phyloP scores from a whole-genome alignment of 495 filamentous ascomycete genomes.

The Jackrogersella multiformis region DNA sequence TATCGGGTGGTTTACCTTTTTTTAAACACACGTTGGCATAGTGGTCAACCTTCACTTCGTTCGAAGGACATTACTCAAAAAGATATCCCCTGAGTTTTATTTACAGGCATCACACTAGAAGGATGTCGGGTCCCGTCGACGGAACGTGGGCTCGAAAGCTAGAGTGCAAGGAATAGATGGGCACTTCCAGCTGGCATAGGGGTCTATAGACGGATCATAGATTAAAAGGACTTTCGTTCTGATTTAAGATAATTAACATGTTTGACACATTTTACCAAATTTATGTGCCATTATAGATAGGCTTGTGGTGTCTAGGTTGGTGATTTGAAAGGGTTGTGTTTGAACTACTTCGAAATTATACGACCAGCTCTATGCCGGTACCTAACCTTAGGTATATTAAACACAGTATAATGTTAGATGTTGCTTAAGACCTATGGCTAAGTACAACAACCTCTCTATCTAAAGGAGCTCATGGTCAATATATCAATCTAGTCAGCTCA shows the following conservation, averaged over 20 bases:
- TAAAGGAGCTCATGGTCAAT: no score
- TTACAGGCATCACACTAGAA: constrained; percentile 16
- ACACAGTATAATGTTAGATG: no score
- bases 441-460: no score
- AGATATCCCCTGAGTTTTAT: constrained; percentile 34
- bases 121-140: constrained; percentile 16
- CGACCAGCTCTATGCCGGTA: no score
- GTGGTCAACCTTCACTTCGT: constrained; percentile 16
- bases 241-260: not conserved
- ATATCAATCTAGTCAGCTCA: no score
- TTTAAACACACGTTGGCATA: constrained; percentile 27
- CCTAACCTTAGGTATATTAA: no score
- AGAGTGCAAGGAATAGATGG: constrained; percentile 20
- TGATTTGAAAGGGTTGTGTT: no score
- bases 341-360: no score
- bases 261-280: not conserved
- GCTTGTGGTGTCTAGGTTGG: no score
- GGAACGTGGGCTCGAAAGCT: constrained; percentile 9
- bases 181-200: constrained; percentile 22
- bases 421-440: no score
- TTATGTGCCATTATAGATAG: not conserved
- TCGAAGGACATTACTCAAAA: constrained; percentile 16
- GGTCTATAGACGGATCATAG: constrained; percentile 33
- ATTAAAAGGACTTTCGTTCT: constrained; percentile 34
- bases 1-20: constrained; percentile 5